phyloP scores from a whole-genome alignment of 2,329 filamentous ascomycete genomes.

The Trichoderma arundinaceum region DNA sequence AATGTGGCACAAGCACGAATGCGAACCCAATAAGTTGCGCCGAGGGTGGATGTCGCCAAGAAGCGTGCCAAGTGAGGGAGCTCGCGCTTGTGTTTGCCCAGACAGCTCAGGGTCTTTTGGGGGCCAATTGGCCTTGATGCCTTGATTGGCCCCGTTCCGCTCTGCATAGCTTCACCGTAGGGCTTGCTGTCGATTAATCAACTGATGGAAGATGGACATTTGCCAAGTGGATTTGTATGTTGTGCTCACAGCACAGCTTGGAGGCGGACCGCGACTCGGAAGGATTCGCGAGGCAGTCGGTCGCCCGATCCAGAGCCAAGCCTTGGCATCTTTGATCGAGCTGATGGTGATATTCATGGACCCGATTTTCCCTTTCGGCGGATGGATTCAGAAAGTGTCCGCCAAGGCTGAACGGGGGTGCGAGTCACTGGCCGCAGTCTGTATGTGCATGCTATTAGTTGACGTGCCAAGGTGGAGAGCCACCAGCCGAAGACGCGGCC shows the following conservation, averaged over 20 bases:
- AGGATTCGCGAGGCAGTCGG: not conserved
- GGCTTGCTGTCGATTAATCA: constrained; percentile 1
- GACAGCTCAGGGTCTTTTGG: not conserved
- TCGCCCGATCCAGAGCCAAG: constrained; percentile 10
- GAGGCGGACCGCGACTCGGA: not conserved
- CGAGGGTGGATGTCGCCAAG: not conserved
- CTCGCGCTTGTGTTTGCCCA: not conserved
- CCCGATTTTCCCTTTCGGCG: constrained; percentile 8
- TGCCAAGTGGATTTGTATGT: not conserved
- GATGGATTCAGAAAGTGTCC: not conserved
- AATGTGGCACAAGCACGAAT: not conserved
- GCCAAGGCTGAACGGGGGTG: constrained; percentile 1
- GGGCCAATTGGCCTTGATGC: not conserved
- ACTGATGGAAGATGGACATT: not conserved
- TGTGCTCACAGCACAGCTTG: not conserved
- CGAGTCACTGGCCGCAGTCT: constrained; percentile 1
- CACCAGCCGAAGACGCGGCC: constrained; percentile 19
- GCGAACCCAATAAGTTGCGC: not conserved
- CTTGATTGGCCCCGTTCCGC: not conserved
- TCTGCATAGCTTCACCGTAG: not conserved
- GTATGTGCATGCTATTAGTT: not conserved
- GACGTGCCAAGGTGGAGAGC: constrained; percentile 16
- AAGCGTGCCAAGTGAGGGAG: constrained; percentile 7
- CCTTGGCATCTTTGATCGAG: constrained; percentile 1
- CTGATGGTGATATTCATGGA: constrained; percentile 1